Evolutionary conservation across 2,329 filamentous ascomycete genomes (phyloP).

Genomic region (Cladorrhinum sp.): DNA sequence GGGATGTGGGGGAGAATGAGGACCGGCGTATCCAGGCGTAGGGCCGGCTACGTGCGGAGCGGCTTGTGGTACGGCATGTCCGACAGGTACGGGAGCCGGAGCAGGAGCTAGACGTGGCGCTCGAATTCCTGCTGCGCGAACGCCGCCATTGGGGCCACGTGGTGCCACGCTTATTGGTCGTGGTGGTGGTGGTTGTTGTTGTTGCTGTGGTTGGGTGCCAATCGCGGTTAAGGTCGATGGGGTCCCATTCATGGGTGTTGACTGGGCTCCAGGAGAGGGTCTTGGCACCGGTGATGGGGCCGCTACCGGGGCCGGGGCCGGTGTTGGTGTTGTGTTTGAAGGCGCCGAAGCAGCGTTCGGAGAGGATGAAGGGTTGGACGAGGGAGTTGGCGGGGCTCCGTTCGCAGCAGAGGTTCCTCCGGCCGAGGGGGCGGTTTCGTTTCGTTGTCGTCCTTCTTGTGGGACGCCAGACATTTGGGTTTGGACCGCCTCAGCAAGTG

Average conservation of each 20-base stretch:
- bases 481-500: not conserved
- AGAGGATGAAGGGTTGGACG: constrained; percentile 4
- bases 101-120: not conserved
- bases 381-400: not conserved
- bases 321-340: not conserved
- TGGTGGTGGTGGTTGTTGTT: not conserved
- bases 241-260: constrained; percentile 3
- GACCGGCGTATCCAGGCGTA: not conserved
- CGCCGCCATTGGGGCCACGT: not conserved
- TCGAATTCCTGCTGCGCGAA: not conserved
- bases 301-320: not conserved
- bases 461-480: not conserved
- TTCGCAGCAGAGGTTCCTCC: not conserved
- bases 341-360: not conserved
- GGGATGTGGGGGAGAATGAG: constrained; percentile 1
- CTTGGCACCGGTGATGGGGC: not conserved
- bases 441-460: not conserved
- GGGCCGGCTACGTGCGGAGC: not conserved
- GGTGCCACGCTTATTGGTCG: not conserved
- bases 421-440: not conserved
- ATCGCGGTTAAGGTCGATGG: not conserved
- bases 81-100: not conserved
- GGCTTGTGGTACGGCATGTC: not conserved
- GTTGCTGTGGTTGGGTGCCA: constrained; percentile 7
- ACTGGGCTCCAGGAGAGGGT: not conserved